Conservation (phyloP, 2,329 filamentous ascomycete species). For the Aspergillus chevalieri region DNA sequence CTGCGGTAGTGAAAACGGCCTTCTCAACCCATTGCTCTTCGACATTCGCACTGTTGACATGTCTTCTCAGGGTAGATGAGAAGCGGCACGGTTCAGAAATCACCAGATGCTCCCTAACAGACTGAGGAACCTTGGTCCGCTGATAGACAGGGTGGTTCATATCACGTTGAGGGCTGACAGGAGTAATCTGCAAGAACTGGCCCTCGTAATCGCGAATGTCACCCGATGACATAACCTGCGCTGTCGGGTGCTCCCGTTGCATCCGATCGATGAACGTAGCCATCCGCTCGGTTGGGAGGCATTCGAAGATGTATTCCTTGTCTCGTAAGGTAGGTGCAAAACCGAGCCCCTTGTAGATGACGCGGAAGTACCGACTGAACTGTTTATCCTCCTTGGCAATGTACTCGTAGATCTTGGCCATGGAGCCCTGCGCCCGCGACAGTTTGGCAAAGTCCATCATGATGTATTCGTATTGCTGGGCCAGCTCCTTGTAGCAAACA, state of each 20-base stretch:
- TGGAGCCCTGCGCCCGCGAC: slow-evolving; percentile 79
- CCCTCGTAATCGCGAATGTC: slow-evolving; percentile 78
- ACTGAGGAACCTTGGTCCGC: slow-evolving; percentile 72
- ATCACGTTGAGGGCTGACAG: slow-evolving; percentile 76
- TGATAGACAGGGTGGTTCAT: slow-evolving; percentile 79
- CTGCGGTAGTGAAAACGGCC: slow-evolving; percentile 72
- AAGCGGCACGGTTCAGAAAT: slow-evolving; percentile 72
- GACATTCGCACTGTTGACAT: slow-evolving; percentile 59
- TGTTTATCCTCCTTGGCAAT: slow-evolving; percentile 75
- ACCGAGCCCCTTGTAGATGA: slow-evolving; percentile 80
- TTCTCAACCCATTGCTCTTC: slow-evolving; percentile 77
- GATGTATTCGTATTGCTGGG: slow-evolving; percentile 83
- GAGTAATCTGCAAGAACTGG: slow-evolving; percentile 77
- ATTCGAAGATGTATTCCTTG: slow-evolving; percentile 90
- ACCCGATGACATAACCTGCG: slow-evolving; percentile 67
- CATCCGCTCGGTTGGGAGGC: slow-evolving; percentile 67
- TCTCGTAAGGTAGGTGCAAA: slow-evolving; percentile 76
- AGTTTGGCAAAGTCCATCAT: slow-evolving; percentile 88
- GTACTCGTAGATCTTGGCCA: slow-evolving; percentile 85
- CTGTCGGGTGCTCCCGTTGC: slow-evolving; percentile 81
- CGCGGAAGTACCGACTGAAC: slow-evolving; percentile 82
- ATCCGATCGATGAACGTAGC: slow-evolving; percentile 83
- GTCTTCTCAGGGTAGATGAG: slow-evolving; percentile 66
- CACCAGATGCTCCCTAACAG: slow-evolving; percentile 80
- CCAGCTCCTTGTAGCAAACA: slow-evolving; percentile 81